phyloP scores from a whole-genome alignment of 768 basidiomycete genomes.

The Psilocybe tampanensis region DNA sequence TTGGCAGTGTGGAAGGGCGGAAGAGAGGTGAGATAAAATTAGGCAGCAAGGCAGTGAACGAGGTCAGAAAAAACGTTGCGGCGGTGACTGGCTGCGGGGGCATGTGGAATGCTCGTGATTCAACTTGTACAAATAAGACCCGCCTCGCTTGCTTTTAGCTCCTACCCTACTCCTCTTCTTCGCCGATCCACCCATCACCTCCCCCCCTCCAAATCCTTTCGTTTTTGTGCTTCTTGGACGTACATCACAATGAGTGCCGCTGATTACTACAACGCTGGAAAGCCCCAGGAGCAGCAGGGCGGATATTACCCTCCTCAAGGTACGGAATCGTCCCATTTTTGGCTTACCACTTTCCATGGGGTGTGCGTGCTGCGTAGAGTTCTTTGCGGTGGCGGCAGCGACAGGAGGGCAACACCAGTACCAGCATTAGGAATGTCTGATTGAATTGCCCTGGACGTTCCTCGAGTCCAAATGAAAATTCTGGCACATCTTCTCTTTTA shows the following conservation, averaged over 20 bases:
- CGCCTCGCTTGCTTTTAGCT: slow-evolving; percentile 4
- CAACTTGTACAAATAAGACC: slow-evolving; percentile 36
- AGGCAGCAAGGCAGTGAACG: slow-evolving; percentile 1
- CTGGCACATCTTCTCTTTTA: too few species aligned
- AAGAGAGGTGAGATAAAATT: not conserved
- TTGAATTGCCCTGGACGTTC: too few species aligned
- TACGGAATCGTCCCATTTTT: slow-evolving; percentile 14
- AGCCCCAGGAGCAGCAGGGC: slow-evolving; percentile 50
- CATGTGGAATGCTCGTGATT: slow-evolving; percentile 21
- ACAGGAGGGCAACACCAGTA: too few species aligned
- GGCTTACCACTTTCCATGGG: not conserved
- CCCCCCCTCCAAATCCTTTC: slow-evolving; percentile 7
- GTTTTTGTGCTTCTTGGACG: not conserved
- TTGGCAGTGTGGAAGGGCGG: not conserved
- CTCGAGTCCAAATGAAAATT: too few species aligned
- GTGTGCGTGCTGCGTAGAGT: not conserved
- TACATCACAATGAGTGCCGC: slow-evolving; percentile 62
- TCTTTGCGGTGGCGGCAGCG: too few species aligned
- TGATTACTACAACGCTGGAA: slow-evolving; percentile 65
- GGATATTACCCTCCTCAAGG: slow-evolving; percentile 45
- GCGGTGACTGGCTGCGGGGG: not conserved
- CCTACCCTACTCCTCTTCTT: slow-evolving; percentile 9
- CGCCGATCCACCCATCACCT: slow-evolving; percentile 8
- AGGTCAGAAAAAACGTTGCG: too few species aligned
- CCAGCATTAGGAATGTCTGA: too few species aligned